Base-by-base conservation (phyloP, 805 yeast genomes). In the Saccharomycopsis guyanensis region DNA sequence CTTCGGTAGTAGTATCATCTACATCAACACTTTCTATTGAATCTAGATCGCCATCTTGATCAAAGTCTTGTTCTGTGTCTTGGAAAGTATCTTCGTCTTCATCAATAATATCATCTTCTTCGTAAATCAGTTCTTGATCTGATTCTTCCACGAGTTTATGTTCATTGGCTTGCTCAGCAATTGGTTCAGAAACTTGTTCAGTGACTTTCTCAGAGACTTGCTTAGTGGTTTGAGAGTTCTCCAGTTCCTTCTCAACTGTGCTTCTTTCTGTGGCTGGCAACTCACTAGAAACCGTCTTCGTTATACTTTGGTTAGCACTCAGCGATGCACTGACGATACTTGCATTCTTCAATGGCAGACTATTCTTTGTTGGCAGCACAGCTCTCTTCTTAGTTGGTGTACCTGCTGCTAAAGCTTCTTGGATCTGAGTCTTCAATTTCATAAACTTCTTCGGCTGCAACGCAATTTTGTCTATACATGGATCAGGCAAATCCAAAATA, bases 391-490 rank as follows among this genome's bases (percentile, higher is more conserved):
- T 25, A 10, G 10, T 25, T 6, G 29, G 29, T 10, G 29, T 25
- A 6, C 29, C 29, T 25, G 6, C 10, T 25, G 10, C 10, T 10
- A 46, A 23, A 16, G 50, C 46, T 29, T 37, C 37, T 23, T 16
- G 20, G 13, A 48, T 38, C 34, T 44, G 43, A 23, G 24, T n/a
- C 36, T 23, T 40, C 4, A 76, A 56, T 31, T 69, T 65, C 2
- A 62, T 57, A 1, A 74, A 63, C 12, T 65, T 57, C 42, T 62
- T 59, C 1, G 68, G 66, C 12, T 80, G 84, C 2, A 80, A 60
- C 0, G 93, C 91, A 1, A 83, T 72, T 51, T 69, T 71, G 40
- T 69, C 71, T 32, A 66, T 43, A 29, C 64, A 64, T 4, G 82
- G 84, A 2, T 65, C 64, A 0, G 82, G 73, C 6, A 78, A 64